phyloP scores from a whole-genome alignment of 495 filamentous ascomycete species.

The Podospora tetraspora region DNA sequence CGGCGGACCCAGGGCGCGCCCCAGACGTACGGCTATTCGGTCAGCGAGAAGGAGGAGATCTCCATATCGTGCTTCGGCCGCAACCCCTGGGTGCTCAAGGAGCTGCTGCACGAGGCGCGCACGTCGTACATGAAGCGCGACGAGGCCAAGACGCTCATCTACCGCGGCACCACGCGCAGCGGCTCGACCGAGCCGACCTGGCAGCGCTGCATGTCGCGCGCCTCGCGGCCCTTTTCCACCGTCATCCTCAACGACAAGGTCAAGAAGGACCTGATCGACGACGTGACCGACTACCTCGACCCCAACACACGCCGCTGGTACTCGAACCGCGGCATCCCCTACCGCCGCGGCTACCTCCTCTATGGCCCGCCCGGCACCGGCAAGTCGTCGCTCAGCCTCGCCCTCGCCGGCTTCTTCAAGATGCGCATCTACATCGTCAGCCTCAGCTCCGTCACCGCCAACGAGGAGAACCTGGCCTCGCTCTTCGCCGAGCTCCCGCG shows the following conservation, averaged over 20 bases:
- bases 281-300: slow-evolving; percentile 86
- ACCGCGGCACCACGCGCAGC: slow-evolving; percentile 47
- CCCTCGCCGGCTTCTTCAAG: slow-evolving; percentile 65
- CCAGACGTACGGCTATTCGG: slow-evolving; percentile 22
- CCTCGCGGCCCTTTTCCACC: slow-evolving; percentile 73
- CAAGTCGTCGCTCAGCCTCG: slow-evolving; percentile 57
- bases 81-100: slow-evolving; percentile 58
- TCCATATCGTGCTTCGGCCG: slow-evolving; percentile 63
- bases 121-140: slow-evolving; percentile 53
- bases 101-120: slow-evolving; percentile 61
- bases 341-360: slow-evolving; percentile 76
- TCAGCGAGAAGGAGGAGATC: slow-evolving; percentile 52
- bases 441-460: slow-evolving; percentile 57
- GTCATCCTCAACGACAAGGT: slow-evolving; percentile 74
- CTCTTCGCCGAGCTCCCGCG: slow-evolving; percentile 66
- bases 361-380: slow-evolving; percentile 85
- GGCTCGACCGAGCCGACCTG: slow-evolving; percentile 36
- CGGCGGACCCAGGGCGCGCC: slow-evolving; percentile 37
- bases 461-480: slow-evolving; percentile 63
- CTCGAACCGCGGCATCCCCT: slow-evolving; percentile 64
- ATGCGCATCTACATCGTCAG: slow-evolving; percentile 66
- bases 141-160: slow-evolving; percentile 59
- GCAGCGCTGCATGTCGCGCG: slow-evolving; percentile 53
- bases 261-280: slow-evolving; percentile 69
- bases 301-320: slow-evolving; percentile 76